Evolutionary conservation across 2,329 filamentous ascomycete species (phyloP), one percentile per base, ranked within the genome.

Genomic region (Diaporthe citriasiana): DNA sequence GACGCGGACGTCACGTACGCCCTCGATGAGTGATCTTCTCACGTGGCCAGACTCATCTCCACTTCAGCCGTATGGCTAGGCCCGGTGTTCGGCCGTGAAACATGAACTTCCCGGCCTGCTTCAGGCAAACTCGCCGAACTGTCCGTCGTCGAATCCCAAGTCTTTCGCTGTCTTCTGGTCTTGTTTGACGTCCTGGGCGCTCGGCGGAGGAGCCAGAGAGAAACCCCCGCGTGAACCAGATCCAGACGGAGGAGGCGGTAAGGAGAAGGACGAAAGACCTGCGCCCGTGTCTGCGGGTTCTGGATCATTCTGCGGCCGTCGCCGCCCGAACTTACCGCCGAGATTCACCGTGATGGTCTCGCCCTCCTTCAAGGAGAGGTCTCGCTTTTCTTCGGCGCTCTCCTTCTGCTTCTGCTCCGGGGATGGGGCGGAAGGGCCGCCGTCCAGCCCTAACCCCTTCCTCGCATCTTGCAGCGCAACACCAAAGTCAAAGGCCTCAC

Each of bases 341-440:
- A 97, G 88, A 81, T 93, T 94, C 77, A 97, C 92, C 33, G 92
- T 94, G 78, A 97, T 97, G 25, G 93, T 97, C 87, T 98, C 93
- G 15, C 95, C 95, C 75, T 95, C 94, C 82, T 97, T 97, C 76
- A 98, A 82, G 79, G 93, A 95, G 80, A 95, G 95, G 80, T 97
- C 95, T 77, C 89, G 90, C 83, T 91, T 92, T 79, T 90, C 89
- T 73, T 86, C 84, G 55, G 83, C 83, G 74, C 83, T 82, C 74
- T 82, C 83, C n/a, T 80, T 79, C 19, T 81, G 81, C 74, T 83
- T 82, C 74, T 82, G 83, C 22, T 79, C 78, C 17, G 80, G 81
- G 6, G 83, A 83, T 77, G 83, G 47, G 0, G 55, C 72, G 25
- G 33, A 47, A 10, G 79, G 82, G 57, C 79, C 81, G 45, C 85